A percentile compares a stretch with the other conserved stretches of the same genome.
Conservation (phyloP, 306 rosid genomes). For the Prunus mume region DNA sequence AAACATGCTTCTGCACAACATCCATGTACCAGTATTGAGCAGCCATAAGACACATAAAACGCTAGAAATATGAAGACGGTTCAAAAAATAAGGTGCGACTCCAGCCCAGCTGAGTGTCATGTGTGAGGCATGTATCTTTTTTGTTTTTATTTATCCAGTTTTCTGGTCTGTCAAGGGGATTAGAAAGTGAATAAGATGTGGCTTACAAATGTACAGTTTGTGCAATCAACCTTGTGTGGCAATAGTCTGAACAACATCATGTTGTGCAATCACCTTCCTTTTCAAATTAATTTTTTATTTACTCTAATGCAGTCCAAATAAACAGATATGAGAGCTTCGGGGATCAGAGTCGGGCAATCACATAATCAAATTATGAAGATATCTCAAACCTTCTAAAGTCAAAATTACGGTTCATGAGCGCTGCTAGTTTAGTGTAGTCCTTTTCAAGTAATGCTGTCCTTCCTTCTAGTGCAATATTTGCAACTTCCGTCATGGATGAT, state of each 20-base stretch:
- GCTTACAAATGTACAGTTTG: background rate
- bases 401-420: constrained; percentile 77
- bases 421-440: constrained; percentile 61
- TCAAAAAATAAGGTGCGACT: background rate
- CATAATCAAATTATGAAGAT: background rate
- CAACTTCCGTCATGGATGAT: constrained; percentile 75
- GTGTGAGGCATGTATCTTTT: background rate
- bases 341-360: background rate
- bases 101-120: background rate
- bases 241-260: background rate
- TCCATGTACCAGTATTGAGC: constrained; percentile 11
- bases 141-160: background rate
- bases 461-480: constrained; percentile 74
- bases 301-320: background rate
- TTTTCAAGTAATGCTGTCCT: constrained; percentile 50
- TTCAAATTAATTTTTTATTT: background rate
- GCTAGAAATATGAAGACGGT: background rate
- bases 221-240: background rate
- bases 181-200: background rate
- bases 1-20: constrained; percentile 65
- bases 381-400: constrained; percentile 70
- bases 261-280: background rate
- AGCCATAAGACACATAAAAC: constrained; percentile 4
- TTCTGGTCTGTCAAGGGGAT: background rate
- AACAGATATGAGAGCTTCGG: background rate